These are phyloP conservation scores for Penicillium lividum DNA, from an alignment of 495 filamentous ascomycete species.

Conservation along the genomic window DNA sequence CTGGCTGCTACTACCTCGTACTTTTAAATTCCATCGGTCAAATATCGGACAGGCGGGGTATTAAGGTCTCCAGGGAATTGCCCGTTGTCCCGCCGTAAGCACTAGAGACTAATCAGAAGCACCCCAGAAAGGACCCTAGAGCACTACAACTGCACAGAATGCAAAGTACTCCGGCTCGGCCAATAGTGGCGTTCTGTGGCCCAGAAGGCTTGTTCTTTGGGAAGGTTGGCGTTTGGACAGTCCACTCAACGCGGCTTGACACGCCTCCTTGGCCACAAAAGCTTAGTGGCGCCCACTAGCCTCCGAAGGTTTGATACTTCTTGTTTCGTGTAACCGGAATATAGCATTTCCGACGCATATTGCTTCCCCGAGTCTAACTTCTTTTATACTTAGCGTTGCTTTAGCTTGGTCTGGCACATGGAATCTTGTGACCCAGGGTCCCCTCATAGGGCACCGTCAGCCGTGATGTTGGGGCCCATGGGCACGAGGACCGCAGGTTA, in stretches of 20 bases:
- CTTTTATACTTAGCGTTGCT: constrained; percentile 12
- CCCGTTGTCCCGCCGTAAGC: constrained; percentile 6
- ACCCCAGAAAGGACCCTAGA: constrained; percentile 9
- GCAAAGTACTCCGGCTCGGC: background rate
- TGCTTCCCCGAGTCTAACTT: constrained; percentile 16
- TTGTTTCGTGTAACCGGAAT: constrained; percentile 8
- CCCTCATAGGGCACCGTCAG: constrained; percentile 9
- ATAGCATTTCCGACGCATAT: constrained; percentile 18
- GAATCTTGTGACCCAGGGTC: constrained; percentile 9
- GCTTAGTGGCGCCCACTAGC: constrained; percentile 24
- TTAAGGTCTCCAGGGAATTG: constrained; percentile 1
- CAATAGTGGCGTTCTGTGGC: constrained; percentile 10
- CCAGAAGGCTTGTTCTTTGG: constrained; percentile 15
- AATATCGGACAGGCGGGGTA: constrained; percentile 8
- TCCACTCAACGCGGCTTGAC: constrained; percentile 15
- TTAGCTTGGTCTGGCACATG: constrained; percentile 12
- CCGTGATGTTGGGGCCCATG: constrained; percentile 3
- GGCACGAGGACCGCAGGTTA: background rate
- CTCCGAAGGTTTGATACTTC: constrained; percentile 9
- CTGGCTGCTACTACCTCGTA: background rate
- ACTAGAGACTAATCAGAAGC: constrained; percentile 5
- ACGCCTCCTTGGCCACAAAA: constrained; percentile 15
- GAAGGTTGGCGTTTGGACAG: constrained; percentile 8
- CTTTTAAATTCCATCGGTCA: background rate
- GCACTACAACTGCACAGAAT: background rate